Evolutionary conservation across 805 yeast species (phyloP), one percentile per base, ranked within the genome.

Genomic region (Spathaspora sp.): DNA sequence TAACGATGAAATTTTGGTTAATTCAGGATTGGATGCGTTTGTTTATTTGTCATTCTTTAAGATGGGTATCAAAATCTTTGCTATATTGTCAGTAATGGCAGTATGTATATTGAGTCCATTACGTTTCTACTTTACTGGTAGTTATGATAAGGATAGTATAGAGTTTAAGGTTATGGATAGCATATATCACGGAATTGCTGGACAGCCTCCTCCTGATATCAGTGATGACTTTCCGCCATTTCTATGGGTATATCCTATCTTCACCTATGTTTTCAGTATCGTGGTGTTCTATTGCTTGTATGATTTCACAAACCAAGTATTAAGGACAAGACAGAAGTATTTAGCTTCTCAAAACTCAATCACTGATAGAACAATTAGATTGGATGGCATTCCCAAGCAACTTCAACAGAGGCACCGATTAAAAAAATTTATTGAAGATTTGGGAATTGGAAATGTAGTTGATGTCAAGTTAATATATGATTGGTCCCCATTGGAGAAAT

Each of bases 11-110:
- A 79, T 93, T 2, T 75, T 93, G 48, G 89, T 87, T 55, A 86
- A 83, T 60, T 96, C 97, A 1, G 99, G 99, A 0, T 70, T 93
- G 42, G 99, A 93, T 68, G 97, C 97, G 1, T 91, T 80, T 71
- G 78, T 72, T 42, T 73, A 68, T 50, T 59, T 75, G 49, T 60
- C 67, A 28, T 75, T 73, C 58, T 73, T 73, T 63, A 70, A 66
- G 53, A 88, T 91, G 87, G 83, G 96, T 49, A 87, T 91, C 50
- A 81, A 81, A 62, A 75, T 89, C 5, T 72, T 93, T 38, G 68
- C 81, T 8, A 70, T 82, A 2, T 82, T 91, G 59, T 78, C 88
- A 47, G 57, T 89, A 4, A 81, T 88, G 60, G 92, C 75, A 12
- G 57, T 71, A 8, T 50, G 62, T 26, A 59, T 73, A 20, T 53